A percentile compares a stretch with the other conserved stretches of the same genome.
phyloP scores from a whole-genome alignment of 768 basidiomycete species.

The Collybiopsis luxurians region DNA sequence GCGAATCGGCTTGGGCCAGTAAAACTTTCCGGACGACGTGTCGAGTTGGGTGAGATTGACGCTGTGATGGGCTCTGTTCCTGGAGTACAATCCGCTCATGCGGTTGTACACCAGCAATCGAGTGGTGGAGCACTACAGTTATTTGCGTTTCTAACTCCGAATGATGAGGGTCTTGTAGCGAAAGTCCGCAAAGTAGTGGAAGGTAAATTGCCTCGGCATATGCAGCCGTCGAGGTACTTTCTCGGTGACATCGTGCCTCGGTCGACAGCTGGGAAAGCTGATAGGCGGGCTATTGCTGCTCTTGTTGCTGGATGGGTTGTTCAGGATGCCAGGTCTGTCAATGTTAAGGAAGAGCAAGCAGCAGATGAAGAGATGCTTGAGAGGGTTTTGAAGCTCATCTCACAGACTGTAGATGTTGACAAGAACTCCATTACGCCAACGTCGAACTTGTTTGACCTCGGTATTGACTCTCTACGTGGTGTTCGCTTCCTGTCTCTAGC shows the following conservation, averaged over 20 bases:
- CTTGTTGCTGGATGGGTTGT: background rate
- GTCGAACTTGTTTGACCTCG: background rate
- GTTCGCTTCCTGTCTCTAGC: conserved; percentile 3
- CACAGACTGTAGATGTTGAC: background rate
- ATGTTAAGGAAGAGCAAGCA: background rate
- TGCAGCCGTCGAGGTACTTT: conserved; percentile 4
- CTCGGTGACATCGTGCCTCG: background rate
- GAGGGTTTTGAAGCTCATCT: background rate
- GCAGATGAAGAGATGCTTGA: background rate
- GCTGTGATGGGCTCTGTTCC: background rate
- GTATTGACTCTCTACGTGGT: conserved; percentile 7
- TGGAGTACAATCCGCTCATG: conserved; percentile 4
- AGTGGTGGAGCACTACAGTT: background rate
- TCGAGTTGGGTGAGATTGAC: conserved; percentile 24
- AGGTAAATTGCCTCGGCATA: conserved; percentile 2
- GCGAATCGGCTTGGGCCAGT: conserved; percentile 30
- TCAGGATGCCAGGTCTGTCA: background rate
- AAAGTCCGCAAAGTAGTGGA: background rate
- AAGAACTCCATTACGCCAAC: background rate
- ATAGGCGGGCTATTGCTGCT: background rate
- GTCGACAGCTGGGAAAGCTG: conserved; percentile 3
- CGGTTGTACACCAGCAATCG: background rate
- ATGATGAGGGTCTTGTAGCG: background rate
- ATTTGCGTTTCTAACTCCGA: conserved; percentile 1
- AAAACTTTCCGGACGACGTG: conserved; percentile 29